Base-by-base conservation (phyloP, 2,329 filamentous ascomycete species). In the Cladobotryum protrusum region DNA sequence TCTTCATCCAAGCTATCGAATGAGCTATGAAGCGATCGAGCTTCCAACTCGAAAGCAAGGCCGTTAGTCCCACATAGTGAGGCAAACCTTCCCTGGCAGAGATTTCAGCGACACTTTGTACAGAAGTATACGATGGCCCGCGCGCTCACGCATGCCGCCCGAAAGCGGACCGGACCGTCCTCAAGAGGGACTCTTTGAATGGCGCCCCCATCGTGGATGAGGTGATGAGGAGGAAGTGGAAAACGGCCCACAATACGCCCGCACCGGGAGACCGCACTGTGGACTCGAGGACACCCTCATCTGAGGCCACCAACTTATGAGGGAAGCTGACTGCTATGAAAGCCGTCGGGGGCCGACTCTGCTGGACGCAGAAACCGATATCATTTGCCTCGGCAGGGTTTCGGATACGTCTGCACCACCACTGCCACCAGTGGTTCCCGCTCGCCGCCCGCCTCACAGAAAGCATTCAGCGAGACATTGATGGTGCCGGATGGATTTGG, bases 1-100 rank as follows among this genome's bases (percentile, higher is more conserved):
- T 71, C 73, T 19, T 66, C 57, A 1, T 46, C 65, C 42, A 73
- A n/a, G 68, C 55, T 77, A 75, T 61, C 70, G 76, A 58, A 72
- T 69, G 57, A 73, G 68, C 54, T 71, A 62, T 49, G 69, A 75
- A 65, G 62, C 55, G 63, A 68, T 56, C 60, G 52, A 46, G 63
- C 63, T 47, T 60, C 60, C 47, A 54, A 63, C 48, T 60, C 58
- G 50, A n/a, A n/a, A 59, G 61, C 50, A 61, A 55, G 15, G 34
- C 42, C 34, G 36, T 24, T 13, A 17, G 33, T 13, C 34, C 19
- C 8, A 53, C n/a, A 15, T 19, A 17, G 48, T 15, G 48, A 53
- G 5, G 41, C 49, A 19, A 44, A n/a, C n/a, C n/a, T n/a, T n/a
- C n/a, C n/a, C n/a, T n/a, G n/a, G n/a, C n/a, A n/a, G n/a, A n/a